phyloP scores from a whole-genome alignment of 1,139 yeast genomes.

The Pichia sp. region DNA sequence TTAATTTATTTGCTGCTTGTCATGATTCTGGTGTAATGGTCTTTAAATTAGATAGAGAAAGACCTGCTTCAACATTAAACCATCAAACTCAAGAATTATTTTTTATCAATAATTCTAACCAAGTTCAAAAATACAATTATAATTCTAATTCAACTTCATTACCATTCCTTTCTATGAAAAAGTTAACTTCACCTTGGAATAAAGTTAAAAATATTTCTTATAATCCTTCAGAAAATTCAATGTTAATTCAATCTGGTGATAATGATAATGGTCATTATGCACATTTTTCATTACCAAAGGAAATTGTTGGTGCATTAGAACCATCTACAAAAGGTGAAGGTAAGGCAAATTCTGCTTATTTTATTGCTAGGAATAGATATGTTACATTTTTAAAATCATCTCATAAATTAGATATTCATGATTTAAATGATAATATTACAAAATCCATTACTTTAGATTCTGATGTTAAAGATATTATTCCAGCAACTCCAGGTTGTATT shows the following conservation, averaged over 20 bases:
- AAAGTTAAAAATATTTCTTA: constrained; percentile 80
- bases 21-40: constrained; percentile 98
- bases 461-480: constrained; percentile 63
- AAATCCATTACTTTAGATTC: constrained; percentile 74
- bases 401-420: constrained; percentile 72
- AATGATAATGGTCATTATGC: constrained; percentile 63
- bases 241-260: constrained; percentile 74
- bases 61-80: constrained; percentile 79
- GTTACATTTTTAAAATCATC: constrained; percentile 66
- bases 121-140: constrained; percentile 74
- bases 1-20: constrained; percentile 92
- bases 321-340: constrained; percentile 77
- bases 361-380: constrained; percentile 91
- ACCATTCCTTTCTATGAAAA: constrained; percentile 78
- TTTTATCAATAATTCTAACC: constrained; percentile 79
- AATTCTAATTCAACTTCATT: constrained; percentile 49
- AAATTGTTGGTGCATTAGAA: constrained; percentile 87
- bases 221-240: constrained; percentile 86
- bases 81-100: constrained; percentile 52
- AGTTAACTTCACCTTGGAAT: constrained; percentile 80
- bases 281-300: constrained; percentile 73
- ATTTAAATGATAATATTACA: constrained; percentile 72
- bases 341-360: constrained; percentile 77
- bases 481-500: constrained; percentile 80
- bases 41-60: constrained; percentile 93